Base-by-base conservation (phyloP, 257 asterid species). In the Solanum chilense region DNA sequence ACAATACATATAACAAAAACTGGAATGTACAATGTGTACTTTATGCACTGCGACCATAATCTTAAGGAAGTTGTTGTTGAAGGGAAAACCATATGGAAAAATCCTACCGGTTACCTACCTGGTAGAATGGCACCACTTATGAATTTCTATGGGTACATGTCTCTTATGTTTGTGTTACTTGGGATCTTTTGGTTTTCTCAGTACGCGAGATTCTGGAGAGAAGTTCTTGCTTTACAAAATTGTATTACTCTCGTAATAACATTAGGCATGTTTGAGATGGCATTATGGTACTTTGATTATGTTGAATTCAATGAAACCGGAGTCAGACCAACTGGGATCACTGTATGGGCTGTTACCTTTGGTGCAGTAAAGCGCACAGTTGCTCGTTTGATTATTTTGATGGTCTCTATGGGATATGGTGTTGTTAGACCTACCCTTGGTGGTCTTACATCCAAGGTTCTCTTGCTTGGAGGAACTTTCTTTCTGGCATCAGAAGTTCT, bases 71-170 rank as follows among this genome's bases (percentile, higher is more conserved):
- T 94, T 86, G 87, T 77, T 83, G 92, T 96, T 31, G 93, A 92
- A 49, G 99, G 99, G 78, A 95, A 92, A 93, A 93, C 98, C 73
- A 91, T 97, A 41, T 96, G 99, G 99, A 97, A 96, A 91, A 97
- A 97, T 86, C 98, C 98, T 35, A 90, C 91, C 4, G 99, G 99
- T 73, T 97, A 93, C 89, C 91, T 97, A 66, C 99, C 99, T 41
- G 99, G 99, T 86, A 92, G 99, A 89, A 97, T 97, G 99, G 98
- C 99, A 60, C 99, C 99, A 5, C 94, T 97, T 52, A 93, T 91
- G 99, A 93, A 92, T 60, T 97, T 97, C 90, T 97, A 91, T 31
- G 96, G 98, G 84, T 91, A 93, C 90, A 95, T 97, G 96, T 96
- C 99, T 84, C 93, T 97, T 74, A 94, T 95, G 62, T 95, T 94